Evolutionary conservation across 495 filamentous ascomycete species (phyloP), one percentile per base, ranked within the genome.

Genomic region (Lichina pygmaea): DNA sequence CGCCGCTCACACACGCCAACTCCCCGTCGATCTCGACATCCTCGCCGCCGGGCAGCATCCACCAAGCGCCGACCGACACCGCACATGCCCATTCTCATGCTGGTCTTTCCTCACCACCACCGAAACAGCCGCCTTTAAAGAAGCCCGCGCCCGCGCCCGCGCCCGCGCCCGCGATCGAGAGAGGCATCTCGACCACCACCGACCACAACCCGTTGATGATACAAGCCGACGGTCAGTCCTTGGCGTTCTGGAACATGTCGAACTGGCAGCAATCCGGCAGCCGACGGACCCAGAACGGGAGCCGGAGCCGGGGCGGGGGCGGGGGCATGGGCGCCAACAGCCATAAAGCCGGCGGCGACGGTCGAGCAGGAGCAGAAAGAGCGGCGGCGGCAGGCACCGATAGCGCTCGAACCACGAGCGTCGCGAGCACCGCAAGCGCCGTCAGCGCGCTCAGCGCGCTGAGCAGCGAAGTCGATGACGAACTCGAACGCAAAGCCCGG

Each of bases 231-330:
- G 66, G 66, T 13, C 67, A 68, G 33, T 66, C 61, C 56, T 64
- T 67, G 43, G 61, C 63, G 7, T 72, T 63, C 50, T 72, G 68
- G 61, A 66, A 64, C 41, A 62, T 43, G 57, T 60, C 12, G 64
- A 65, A 43, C 60, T 65, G 46, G 64, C 64, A 7, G 40, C 36
- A 3, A 15, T 11, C 36, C 36, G 36, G 11, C 36, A 5, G 36
- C 11, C 10, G 13, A 11, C 36, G 11, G 13, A 39, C 36, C 11
- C 11, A 39, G 13, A 3, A 39, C 13, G 36, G 36, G 3, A 11
- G 11, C 13, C 36, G 36, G 10, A 39, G 36, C 13, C 36, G 36
- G 13, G 30, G 3, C 13, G 6, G 11, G 11, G 36, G 36, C 6
- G 13, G 36, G 11, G 13, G 10, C 13, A 15, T 3, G 10, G 13